These are phyloP conservation scores for Neurospora sp. DNA, from an alignment of 2,329 filamentous ascomycete genomes.

Conservation along the genomic window DNA sequence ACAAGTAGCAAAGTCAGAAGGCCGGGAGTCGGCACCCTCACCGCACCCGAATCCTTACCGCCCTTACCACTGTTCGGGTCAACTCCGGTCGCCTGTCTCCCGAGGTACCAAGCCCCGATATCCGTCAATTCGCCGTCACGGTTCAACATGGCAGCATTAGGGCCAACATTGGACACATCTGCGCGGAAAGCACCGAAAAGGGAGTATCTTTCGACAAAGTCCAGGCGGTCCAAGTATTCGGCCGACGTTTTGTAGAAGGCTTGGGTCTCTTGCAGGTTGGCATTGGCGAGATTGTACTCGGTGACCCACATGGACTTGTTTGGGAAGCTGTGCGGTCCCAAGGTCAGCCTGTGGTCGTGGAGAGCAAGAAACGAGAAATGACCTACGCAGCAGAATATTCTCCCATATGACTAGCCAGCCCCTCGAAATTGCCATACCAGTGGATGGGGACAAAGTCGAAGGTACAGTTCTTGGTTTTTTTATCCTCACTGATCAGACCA, in stretches of 20 bases:
- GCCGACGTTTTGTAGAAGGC: conserved; percentile 57
- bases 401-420: conserved; percentile 57
- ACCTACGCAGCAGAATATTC: conserved; percentile 39
- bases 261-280: conserved; percentile 47
- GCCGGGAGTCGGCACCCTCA: background rate
- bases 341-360: conserved; percentile 7
- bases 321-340: conserved; percentile 37
- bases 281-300: conserved; percentile 58
- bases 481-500: conserved; percentile 39
- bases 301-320: conserved; percentile 64
- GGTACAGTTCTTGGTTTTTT: conserved; percentile 40
- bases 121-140: conserved; percentile 60
- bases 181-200: conserved; percentile 70
- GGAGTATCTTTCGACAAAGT: conserved; percentile 57
- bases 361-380: background rate
- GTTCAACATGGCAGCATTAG: conserved; percentile 62
- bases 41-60: background rate
- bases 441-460: conserved; percentile 56
- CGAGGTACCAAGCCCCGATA: conserved; percentile 71
- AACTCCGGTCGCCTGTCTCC: conserved; percentile 38
- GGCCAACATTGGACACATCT: conserved; percentile 61
- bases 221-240: conserved; percentile 56
- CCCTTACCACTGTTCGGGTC: conserved; percentile 19
- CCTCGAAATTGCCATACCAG: conserved; percentile 62
- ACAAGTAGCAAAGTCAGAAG: background rate